Base-by-base conservation (phyloP, 2,329 filamentous ascomycete species). In the Claviceps digitariae region DNA sequence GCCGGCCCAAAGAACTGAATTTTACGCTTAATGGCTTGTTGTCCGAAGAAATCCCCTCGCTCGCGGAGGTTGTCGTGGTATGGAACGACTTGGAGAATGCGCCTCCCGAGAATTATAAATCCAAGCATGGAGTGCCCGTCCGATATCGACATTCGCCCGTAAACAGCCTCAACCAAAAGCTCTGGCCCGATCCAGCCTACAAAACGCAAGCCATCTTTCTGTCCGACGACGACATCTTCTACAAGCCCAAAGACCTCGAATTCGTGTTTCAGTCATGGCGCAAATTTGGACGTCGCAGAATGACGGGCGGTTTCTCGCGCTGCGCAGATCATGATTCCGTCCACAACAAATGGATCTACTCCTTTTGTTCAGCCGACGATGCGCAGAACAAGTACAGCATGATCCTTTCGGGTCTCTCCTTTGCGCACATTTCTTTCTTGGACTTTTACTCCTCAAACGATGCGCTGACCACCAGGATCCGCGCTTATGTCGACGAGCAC, bases 201-300 rank as follows among this genome's bases (percentile, higher is more conserved):
- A 56, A 63, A 47, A 71, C 68, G 20, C 62, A 70, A 50, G 69
- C 68, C 13, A 63, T 71, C n/a, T 64, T 71, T 23, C 62, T 70
- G 10, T 66, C 64, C 20, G 69, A 71, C 44, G 69, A 71, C 54
- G 69, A 71, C 53, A 66, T 70, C 20, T 69, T 66, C 57, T 71
- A 68, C 58, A 59, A 63, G 29, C 68, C 68, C 21, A 53, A 57
- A 3, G 69, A 71, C 47, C 63, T 71, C 17, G 68, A 71, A 13
- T 71, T 69, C n/a, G 66, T 64, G 23, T 71, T 71, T 52, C 67
- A 71, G 50, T 60, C 63, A 15, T 71, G 69, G 69, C 68, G 69
- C 56, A 63, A 67, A 53, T 68, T 68, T 44, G 69, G 68, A 38
- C 63, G 58, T 29, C 55, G 66, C 50, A 59, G 67, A 20, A 57